Conservation (phyloP, 768 basidiomycete species). For the Suillus tomentosus region DNA sequence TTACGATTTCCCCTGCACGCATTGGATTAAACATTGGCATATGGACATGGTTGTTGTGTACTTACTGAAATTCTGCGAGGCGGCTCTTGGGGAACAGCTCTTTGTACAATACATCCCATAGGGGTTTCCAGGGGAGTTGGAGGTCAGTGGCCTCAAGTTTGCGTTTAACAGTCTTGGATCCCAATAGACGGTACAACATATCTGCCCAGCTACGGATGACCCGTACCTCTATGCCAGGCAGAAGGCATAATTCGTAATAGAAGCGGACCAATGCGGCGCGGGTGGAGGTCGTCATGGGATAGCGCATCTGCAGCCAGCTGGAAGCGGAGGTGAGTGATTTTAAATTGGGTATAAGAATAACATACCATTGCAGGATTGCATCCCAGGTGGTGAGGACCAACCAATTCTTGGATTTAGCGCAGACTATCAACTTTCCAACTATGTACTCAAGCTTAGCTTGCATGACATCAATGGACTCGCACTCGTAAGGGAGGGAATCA, state of each 20-base stretch:
- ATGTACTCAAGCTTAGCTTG: slow-evolving; percentile 67
- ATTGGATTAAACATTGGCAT: slow-evolving; percentile 1
- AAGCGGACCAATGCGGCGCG: slow-evolving; percentile 71
- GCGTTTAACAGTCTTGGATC: slow-evolving; percentile 66
- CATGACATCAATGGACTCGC: slow-evolving; percentile 75
- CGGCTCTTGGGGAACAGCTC: slow-evolving; percentile 75
- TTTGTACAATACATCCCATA: slow-evolving; percentile 75
- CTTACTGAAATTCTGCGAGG: slow-evolving; percentile 57
- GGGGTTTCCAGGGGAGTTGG: slow-evolving; percentile 68
- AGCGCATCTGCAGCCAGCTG: slow-evolving; percentile 83
- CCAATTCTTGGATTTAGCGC: slow-evolving; percentile 79
- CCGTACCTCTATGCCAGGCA: slow-evolving; percentile 76
- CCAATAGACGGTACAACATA: slow-evolving; percentile 71
- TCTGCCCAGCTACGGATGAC: slow-evolving; percentile 76
- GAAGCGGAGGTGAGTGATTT: slow-evolving; percentile 1
- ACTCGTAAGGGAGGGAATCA: slow-evolving; percentile 69
- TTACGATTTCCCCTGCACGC: slow-evolving; percentile 47
- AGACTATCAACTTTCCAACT: slow-evolving; percentile 65
- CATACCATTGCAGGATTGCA: slow-evolving; percentile 75
- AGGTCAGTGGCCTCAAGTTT: slow-evolving; percentile 71
- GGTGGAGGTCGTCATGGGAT: slow-evolving; percentile 68
- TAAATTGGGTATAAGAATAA: slow-evolving; percentile 11
- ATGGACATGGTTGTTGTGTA: slow-evolving; percentile 2
- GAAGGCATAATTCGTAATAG: slow-evolving; percentile 77
- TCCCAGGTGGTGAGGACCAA: slow-evolving; percentile 75